Evolutionary conservation across 345 rosid genomes (phyloP), one percentile per base, ranked within the genome.

Genomic region (Arabis alpina): DNA sequence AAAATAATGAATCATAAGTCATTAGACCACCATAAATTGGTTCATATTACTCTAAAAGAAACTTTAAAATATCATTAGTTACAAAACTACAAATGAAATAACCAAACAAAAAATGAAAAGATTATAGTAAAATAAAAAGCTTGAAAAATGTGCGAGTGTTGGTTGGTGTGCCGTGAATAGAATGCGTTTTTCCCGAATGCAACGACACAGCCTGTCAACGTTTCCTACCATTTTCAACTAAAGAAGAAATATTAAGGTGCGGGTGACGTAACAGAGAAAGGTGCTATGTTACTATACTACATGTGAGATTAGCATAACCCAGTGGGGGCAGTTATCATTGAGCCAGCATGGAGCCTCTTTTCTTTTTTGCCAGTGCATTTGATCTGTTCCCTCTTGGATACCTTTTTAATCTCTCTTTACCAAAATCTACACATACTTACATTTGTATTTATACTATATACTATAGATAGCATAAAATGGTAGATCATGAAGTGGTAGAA

Each of bases 281-380:
- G 61, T 62, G 60, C 0, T 28, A 61, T 62, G 60, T 0, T 28
- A 62, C 25, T 2, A 28, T 28, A 62, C 25, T 2, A 28, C 79
- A 10, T 0, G 79, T 76, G 61, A 54, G 71, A 49, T 5, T 75
- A 75, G 71, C 66, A 34, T 54, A 43, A 36, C 73, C 63, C 69
- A 68, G 68, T 53, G 64, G 65, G 64, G 70, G 75, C 74, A 62
- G 70, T 48, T 75, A 69, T 75, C 54, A 75, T 75, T 62, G 70
- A 68, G 69, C 53, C 61, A 74, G 73, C 10, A 66, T 75, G 75
- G 60, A 68, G 51, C 13, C 43, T 75, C 49, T 37, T 59, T 54
- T 44, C 61, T 47, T 25, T 25, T 19, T 42, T 62, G 79, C 68
- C 79, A 76, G 75, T 76, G 58, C 75, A 69, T 76, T 36, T 76